Conservation (phyloP, 495 filamentous ascomycete genomes). For the Penicillium riverlandense region DNA sequence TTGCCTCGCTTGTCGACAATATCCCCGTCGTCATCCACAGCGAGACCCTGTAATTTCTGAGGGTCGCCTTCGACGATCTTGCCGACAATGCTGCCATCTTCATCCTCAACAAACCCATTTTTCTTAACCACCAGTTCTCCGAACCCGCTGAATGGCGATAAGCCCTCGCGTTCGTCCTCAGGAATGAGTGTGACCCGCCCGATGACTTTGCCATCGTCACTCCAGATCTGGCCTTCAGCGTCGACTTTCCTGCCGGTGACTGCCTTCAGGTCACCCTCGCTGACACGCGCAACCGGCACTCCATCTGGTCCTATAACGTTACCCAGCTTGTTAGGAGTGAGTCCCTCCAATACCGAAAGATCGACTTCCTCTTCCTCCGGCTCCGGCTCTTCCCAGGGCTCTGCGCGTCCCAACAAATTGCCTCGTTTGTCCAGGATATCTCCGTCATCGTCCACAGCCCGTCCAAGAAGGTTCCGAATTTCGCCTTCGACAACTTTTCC, state of each 20-base stretch:
- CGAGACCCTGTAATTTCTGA: constrained; percentile 57
- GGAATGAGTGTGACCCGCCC: constrained; percentile 76
- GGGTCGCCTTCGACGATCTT: constrained; percentile 62
- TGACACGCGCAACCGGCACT: constrained; percentile 64
- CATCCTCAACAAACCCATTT: constrained; percentile 59
- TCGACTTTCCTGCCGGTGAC: constrained; percentile 77
- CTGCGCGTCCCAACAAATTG: constrained; percentile 53
- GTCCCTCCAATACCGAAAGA: constrained; percentile 56
- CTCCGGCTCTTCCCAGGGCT: constrained; percentile 49
- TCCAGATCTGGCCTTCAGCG: constrained; percentile 72
- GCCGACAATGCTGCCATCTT: constrained; percentile 61
- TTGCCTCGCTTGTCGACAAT: constrained; percentile 68
- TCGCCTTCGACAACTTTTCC: constrained; percentile 55
- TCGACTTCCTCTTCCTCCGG: constrained; percentile 32
- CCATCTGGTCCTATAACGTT: constrained; percentile 73
- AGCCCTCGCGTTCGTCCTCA: constrained; percentile 58
- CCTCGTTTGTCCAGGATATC: constrained; percentile 58
- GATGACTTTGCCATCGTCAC: constrained; percentile 71
- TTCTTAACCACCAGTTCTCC: constrained; percentile 65
- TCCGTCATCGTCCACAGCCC: constrained; percentile 57
- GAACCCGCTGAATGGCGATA: constrained; percentile 78
- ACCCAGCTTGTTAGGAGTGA: constrained; percentile 71
- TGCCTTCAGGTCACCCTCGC: constrained; percentile 59
- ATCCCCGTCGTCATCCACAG: constrained; percentile 68
- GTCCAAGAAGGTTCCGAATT: constrained; percentile 55